Evolutionary conservation across 805 yeast species (phyloP).

Genomic region (Ogataea parapolymorpha): DNA sequence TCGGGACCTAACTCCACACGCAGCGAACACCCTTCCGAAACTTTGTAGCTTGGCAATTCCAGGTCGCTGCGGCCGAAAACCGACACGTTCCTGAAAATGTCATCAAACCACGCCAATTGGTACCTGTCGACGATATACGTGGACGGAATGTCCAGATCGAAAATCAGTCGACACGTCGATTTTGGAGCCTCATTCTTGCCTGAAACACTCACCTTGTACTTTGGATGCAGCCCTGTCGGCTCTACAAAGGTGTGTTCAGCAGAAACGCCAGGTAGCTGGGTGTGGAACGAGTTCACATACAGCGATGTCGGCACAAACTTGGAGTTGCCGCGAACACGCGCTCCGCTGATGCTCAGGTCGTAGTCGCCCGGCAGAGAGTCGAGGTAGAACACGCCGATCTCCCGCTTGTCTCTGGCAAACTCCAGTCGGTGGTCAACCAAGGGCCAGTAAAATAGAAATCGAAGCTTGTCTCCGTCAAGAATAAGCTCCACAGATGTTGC

Average conservation of each 20-base stretch:
- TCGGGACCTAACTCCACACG: conserved; percentile 19
- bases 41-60: conserved; percentile 31
- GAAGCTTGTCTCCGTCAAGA: conserved; percentile 12
- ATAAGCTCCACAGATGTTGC: conserved; percentile 21
- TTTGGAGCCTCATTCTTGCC: conserved; percentile 1
- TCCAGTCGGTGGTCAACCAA: conserved; percentile 12
- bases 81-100: conserved; percentile 8
- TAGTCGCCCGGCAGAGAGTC: conserved; percentile 17
- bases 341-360: conserved; percentile 23
- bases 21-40: conserved; percentile 25
- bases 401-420: conserved; percentile 13
- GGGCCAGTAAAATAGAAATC: conserved; percentile 22
- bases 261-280: conserved; percentile 12
- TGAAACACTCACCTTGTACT: conserved; percentile 16
- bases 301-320: conserved; percentile 24
- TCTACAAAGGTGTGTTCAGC: conserved; percentile 15
- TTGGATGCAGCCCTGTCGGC: conserved; percentile 29
- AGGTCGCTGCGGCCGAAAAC: conserved; percentile 26
- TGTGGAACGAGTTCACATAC: conserved; percentile 22
- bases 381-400: conserved; percentile 23
- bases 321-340: conserved; percentile 12
- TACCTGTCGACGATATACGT: conserved; percentile 28
- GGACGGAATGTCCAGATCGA: conserved; percentile 26
- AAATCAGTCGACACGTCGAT: conserved; percentile 21
- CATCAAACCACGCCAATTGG: conserved; percentile 18